These are phyloP conservation scores for Sphaerulina populicola DNA, from an alignment of 2,329 filamentous ascomycete genomes.

Conservation along the genomic window DNA sequence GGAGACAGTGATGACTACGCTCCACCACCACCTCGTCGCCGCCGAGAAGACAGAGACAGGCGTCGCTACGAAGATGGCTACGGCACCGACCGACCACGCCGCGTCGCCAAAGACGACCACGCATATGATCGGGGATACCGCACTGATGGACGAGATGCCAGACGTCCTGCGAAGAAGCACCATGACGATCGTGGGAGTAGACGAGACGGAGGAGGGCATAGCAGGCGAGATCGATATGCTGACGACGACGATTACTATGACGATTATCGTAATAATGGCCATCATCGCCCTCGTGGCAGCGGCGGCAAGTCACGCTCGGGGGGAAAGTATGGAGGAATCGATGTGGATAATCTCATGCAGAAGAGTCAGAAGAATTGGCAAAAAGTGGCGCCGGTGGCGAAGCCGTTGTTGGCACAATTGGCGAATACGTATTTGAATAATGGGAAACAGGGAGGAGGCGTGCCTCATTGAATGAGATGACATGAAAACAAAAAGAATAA, in stretches of 20 bases:
- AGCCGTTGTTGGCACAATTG: conserved; percentile 25
- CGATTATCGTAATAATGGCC: conserved; percentile 11
- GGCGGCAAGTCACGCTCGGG: conserved; percentile 13
- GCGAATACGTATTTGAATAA: conserved; percentile 27
- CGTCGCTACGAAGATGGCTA: conserved; percentile 26
- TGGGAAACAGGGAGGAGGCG: conserved; percentile 10
- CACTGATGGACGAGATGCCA: conserved; percentile 25
- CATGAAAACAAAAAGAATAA: neutral
- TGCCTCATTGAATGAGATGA: conserved; percentile 4
- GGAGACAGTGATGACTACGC: conserved; percentile 21
- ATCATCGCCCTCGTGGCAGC: neutral
- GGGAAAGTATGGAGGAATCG: conserved; percentile 8
- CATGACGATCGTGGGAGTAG: conserved; percentile 13
- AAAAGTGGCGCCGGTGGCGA: conserved; percentile 28
- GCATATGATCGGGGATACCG: conserved; percentile 25
- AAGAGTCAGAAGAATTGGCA: conserved; percentile 29
- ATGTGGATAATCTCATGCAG: conserved; percentile 23
- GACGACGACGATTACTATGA: conserved; percentile 19
- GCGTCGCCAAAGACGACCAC: conserved; percentile 20
- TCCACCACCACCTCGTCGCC: conserved; percentile 14
- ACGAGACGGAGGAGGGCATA: neutral
- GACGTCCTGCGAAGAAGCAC: no score
- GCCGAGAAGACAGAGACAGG: conserved; percentile 14
- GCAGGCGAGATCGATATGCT: conserved; percentile 6
- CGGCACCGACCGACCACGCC: conserved; percentile 24